Conservation (phyloP, 306 rosid genomes). For the Quillaja saponaria region DNA sequence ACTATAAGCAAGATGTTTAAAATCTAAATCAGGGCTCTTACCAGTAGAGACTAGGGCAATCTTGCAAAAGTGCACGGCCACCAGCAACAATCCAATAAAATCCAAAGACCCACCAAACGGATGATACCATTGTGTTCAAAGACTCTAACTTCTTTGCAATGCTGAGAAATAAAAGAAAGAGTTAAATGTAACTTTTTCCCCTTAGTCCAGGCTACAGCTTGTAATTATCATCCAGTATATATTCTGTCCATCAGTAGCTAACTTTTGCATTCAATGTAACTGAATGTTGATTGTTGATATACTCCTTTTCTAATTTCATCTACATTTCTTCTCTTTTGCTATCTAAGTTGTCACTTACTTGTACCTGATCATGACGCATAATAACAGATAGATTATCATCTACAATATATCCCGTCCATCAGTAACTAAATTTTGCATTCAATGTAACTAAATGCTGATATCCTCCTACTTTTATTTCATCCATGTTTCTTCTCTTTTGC, state of each 20-base stretch:
- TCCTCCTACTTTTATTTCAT: no score
- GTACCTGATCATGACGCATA: no score
- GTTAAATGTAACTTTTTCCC: slow-evolving; percentile 10
- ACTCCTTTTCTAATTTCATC: no score
- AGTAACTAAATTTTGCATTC: no score
- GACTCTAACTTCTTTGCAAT: slow-evolving; percentile 64
- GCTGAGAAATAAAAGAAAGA: slow-evolving; percentile 41
- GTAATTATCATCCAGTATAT: background rate
- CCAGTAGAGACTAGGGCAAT: slow-evolving; percentile 88
- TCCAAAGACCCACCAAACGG: slow-evolving; percentile 85
- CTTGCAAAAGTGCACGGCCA: slow-evolving; percentile 72
- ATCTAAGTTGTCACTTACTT: no score
- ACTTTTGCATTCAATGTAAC: no score
- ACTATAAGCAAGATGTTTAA: background rate
- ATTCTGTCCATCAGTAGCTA: background rate
- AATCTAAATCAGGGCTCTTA: slow-evolving; percentile 30
- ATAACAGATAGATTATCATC: no score
- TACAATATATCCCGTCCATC: no score
- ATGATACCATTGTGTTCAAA: slow-evolving; percentile 58
- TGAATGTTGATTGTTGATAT: no score
- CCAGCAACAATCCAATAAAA: slow-evolving; percentile 87
- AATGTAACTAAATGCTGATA: no score
- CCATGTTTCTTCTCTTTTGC: no score
- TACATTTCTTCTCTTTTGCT: no score
- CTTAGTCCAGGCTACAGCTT: background rate